Conservation (phyloP, 345 rosid genomes). For the Ceriops zippeliana region DNA sequence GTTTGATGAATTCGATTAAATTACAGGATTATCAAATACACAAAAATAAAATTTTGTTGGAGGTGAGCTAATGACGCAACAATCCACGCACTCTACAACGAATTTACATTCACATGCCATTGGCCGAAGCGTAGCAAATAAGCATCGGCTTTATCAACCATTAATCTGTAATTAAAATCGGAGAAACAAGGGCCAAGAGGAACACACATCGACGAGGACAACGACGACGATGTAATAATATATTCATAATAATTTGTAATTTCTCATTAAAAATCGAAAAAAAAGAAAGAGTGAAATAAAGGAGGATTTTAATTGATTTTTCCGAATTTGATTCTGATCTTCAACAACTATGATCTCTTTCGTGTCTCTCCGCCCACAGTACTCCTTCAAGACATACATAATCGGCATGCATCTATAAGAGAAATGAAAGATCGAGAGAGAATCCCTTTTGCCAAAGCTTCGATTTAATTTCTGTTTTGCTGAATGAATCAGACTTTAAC, state of each 20-base stretch:
- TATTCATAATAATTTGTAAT: conserved; percentile 25
- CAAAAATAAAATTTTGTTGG: no score
- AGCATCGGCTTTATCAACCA: neutral
- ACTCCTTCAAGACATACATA: no score
- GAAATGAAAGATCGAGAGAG: conserved; percentile 19
- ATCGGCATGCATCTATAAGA: neutral
- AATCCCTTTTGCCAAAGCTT: conserved; percentile 1
- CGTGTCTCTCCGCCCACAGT: no score
- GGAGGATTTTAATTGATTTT: conserved; percentile 18
- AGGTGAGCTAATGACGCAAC: conserved; percentile 2
- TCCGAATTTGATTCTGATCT: conserved; percentile 13
- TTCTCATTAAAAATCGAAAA: conserved; percentile 13
- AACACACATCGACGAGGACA: conserved; percentile 11
- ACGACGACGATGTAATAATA: conserved; percentile 9
- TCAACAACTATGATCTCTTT: neutral
- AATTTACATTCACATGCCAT: conserved; percentile 39
- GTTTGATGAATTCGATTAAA: no score
- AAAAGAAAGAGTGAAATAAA: no score
- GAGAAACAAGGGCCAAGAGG: neutral
- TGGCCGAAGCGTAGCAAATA: neutral
- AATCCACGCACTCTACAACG: neutral
- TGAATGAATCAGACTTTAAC: conserved; percentile 51
- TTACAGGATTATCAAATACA: no score
- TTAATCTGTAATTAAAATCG: neutral
- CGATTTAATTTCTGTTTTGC: neutral